These are phyloP conservation scores for Gracilaria domingensis DNA, from an alignment of 23 red algal genomes.

Conservation along the genomic window DNA sequence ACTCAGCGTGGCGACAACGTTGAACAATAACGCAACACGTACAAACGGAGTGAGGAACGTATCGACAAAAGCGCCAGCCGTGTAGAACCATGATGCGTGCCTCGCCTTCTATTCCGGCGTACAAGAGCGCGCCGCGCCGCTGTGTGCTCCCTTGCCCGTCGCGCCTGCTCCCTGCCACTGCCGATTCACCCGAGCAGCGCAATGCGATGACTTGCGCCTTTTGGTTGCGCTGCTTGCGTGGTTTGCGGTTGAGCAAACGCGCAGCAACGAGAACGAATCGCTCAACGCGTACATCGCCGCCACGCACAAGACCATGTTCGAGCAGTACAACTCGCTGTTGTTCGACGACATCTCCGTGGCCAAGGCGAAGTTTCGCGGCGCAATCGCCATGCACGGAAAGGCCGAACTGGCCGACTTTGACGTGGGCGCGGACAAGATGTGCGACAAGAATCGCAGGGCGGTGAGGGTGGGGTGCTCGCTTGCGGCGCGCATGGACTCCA, in stretches of 20 bases:
- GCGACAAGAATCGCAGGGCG: slow-evolving; percentile 31
- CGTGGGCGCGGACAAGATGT: slow-evolving; percentile 20
- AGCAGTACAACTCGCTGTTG: slow-evolving; percentile 32
- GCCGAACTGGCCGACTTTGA: slow-evolving; percentile 64
- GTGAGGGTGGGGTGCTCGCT: slow-evolving; percentile 27
- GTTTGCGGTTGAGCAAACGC: neutral
- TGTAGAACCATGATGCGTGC: no score
- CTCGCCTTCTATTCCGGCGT: no score
- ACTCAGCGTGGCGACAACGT: no score
- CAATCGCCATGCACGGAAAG: slow-evolving; percentile 50
- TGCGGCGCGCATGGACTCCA: slow-evolving; percentile 26
- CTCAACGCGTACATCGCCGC: slow-evolving; percentile 66
- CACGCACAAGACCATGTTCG: slow-evolving; percentile 34
- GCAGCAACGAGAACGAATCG: slow-evolving; percentile 2
- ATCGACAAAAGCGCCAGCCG: no score
- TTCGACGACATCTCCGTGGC: slow-evolving; percentile 54
- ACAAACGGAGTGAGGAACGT: no score
- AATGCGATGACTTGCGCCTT: no score
- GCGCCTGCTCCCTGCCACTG: no score
- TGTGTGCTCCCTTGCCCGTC: no score
- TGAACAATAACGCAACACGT: no score
- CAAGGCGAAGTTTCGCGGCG: slow-evolving; percentile 38
- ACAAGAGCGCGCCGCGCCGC: no score
- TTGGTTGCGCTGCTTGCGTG: neutral
- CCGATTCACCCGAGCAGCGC: no score